Conservation (phyloP, 2,329 filamentous ascomycete genomes). For the Botrytis medusae region DNA sequence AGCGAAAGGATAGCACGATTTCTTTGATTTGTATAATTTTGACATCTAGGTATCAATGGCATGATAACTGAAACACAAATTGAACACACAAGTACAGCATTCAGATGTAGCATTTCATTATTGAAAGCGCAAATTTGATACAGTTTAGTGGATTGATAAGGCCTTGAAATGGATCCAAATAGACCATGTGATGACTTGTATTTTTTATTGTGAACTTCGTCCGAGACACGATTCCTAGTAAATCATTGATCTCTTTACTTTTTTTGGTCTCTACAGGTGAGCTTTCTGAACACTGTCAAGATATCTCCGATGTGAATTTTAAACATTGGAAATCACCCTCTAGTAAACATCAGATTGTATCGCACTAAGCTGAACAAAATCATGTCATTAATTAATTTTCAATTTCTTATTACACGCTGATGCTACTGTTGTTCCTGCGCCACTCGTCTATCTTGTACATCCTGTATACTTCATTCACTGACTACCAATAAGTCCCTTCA, state of each 20-base stretch:
- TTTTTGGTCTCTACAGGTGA: background rate
- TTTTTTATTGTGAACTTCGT: background rate
- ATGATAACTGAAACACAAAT: background rate
- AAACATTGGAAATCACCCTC: background rate
- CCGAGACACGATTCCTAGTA: background rate
- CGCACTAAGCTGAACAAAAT: background rate
- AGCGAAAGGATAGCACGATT: no score
- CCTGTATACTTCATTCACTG: background rate
- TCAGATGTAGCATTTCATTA: background rate
- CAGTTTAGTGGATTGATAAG: background rate
- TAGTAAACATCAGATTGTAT: background rate
- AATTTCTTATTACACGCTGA: slow-evolving; percentile 13
- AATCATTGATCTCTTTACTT: background rate
- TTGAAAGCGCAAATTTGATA: background rate
- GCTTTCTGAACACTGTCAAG: background rate
- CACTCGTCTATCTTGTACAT: background rate
- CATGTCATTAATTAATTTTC: background rate
- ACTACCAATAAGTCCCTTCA: background rate
- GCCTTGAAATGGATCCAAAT: background rate
- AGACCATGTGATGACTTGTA: background rate
- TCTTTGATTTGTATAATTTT: background rate
- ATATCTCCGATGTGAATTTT: background rate
- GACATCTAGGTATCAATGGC: background rate
- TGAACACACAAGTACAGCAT: background rate
- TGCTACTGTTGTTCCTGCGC: background rate